Conservation (phyloP, 257 asterid species). For the Orobanche coerulescens region DNA sequence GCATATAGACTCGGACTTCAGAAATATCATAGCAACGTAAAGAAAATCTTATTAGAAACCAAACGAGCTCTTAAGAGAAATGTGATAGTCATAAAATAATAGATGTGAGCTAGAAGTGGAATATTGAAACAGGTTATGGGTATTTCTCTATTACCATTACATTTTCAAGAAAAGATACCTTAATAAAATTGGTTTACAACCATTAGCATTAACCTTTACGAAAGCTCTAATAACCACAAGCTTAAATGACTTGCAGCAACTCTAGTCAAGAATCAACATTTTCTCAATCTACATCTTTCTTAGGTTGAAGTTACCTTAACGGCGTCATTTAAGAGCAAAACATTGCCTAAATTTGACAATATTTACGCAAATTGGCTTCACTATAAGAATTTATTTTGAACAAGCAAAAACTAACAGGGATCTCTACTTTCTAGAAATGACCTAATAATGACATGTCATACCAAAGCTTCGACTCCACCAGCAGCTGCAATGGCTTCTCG, state of each 20-base stretch:
- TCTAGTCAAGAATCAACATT: not conserved
- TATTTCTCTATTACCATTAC: not conserved
- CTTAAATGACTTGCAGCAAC: not conserved
- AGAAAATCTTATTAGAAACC: not conserved
- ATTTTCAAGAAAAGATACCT: not conserved
- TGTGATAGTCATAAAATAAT: not conserved
- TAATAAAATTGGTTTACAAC: not conserved
- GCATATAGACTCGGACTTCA: not conserved
- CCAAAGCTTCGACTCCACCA: constrained; percentile 95
- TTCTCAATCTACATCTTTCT: not conserved
- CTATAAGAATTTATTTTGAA: not conserved
- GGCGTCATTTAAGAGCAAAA: not conserved
- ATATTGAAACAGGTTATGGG: not conserved
- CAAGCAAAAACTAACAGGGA: not conserved
- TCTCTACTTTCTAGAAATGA: not conserved
- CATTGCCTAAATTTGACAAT: not conserved
- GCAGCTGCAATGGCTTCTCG: constrained; percentile 86
- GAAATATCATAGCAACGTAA: not conserved
- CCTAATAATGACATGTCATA: constrained; percentile 23
- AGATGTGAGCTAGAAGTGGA: not conserved
- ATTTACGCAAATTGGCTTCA: not conserved
- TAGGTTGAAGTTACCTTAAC: not conserved
- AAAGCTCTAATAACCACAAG: not conserved
- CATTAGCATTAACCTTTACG: not conserved
- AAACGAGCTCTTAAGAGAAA: not conserved